Evolutionary conservation across 768 basidiomycete species (phyloP), one percentile per base, ranked within the genome.

Genomic region (Strobilomyces dryophilus): DNA sequence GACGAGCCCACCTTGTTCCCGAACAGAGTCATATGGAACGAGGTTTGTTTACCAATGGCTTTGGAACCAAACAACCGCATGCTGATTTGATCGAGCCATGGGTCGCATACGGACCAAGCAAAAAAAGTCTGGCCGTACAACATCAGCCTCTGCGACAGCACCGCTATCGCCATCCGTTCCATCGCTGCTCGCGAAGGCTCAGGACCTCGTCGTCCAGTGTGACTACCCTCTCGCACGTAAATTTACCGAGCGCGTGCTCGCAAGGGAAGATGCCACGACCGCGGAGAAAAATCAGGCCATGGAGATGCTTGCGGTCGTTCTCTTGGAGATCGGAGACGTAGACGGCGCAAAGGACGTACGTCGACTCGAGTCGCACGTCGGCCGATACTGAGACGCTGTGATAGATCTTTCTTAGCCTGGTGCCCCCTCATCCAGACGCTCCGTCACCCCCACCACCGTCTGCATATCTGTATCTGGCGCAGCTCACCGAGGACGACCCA

Each of bases 381-480:
- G 4, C 20, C 21, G 37, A 17, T 3, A 45, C 55, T 49, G 31
- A 60, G 29, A 8, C 24, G 4, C 27, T 11, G 26, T 21, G 3
- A n/a, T 61, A 91, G 89, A 80, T 82, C 20, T 89, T 92, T 67
- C 66, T 51, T 56, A 84, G 70, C 32, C 66, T 79, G 14, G 59
- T 88, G 43, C 84, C 87, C 48, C 83, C 87, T 52, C 70, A 80
- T 67, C 73, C 79, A 40, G 73, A 78, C 66, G 81, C 83, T 17
- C 79, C 85, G 34, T 67, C 77, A 17, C 71, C 79, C 39, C 81
- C 90, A 1, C 77, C 82, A 0, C 80, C 90, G 8, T 89, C 91
- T 31, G 90, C 89, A 11, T 81, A 94, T 72, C 77, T 95, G 1
- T 94, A 95, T 69, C 86, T 97, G 21, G 94, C 92, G 0, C 93